Evolutionary conservation across 2,329 filamentous ascomycete genomes (phyloP), one percentile per base, ranked within the genome.

Genomic region (Sclerotinia glacialis): DNA sequence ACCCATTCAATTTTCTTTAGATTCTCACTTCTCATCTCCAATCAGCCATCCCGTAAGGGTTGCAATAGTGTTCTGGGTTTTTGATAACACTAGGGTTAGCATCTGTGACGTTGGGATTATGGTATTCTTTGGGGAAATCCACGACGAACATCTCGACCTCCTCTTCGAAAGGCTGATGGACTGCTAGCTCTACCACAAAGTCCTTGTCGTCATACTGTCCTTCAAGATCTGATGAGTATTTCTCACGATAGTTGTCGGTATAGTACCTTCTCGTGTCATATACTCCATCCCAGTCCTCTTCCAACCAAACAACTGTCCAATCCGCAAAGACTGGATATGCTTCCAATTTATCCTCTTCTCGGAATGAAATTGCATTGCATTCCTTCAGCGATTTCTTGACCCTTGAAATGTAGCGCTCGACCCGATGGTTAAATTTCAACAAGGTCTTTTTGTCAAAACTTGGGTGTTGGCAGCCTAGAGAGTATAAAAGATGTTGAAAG

Each of bases 241-340:
- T 53, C 23, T 54, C 34, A 11, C 40, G 49, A 40, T 53, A 47
- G 7, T 60, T n/a, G 7, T 60, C 28, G 2, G 56, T 60, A 40
- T 61, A 37, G 2, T 37, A 34, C 1, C 16, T 11, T 49, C 44
- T 61, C 8, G 58, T 61, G 23, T 61, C 44, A 26, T 49, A 34
- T 7, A n/a, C 21, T 14, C 60, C 60, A 63, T 63, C 34, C 60
- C 60, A 63, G 18, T 55, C 34, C 47, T 55, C 18, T 28, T 52
- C 50, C 4, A 55, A 42, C 60, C 60, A 63, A 42, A 46, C 61
- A 7, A 55, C 34, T 2, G 52, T 66, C 37, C 31, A 54, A 28
- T 66, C 64, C 14, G 40, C 52, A 37, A 68, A 50, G 1, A 37
- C 12, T 6, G 58, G 58, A 12, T 52, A 31, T 34, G 31, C 23